Percentiles rank a stretch among this genome's conserved stretches.
These are phyloP conservation scores for Hygrophorus russula DNA, from an alignment of 768 basidiomycete genomes.

Conservation along the genomic window DNA sequence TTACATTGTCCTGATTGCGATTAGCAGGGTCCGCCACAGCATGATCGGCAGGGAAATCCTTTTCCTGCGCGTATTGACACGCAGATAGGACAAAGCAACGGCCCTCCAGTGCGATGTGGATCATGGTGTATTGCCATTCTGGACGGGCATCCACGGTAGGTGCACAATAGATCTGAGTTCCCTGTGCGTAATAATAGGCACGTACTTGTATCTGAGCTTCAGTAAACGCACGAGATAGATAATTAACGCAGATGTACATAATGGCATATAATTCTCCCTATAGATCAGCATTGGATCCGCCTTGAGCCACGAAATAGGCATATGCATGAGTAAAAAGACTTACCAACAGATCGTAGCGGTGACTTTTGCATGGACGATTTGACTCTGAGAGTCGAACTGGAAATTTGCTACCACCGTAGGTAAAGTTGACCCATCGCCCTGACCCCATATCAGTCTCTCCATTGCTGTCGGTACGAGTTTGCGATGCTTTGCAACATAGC, in stretches of 20 bases:
- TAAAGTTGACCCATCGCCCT: conserved; percentile 43
- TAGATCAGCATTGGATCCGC: conserved; percentile 1
- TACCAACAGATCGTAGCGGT: conserved; percentile 52
- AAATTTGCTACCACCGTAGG: conserved; percentile 36
- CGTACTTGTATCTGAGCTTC: conserved; percentile 27
- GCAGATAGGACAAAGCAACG: conserved; percentile 59
- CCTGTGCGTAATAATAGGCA: conserved; percentile 45
- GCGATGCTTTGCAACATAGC: conserved; percentile 49
- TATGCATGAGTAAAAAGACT: conserved; percentile 9
- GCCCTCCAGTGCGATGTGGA: conserved; percentile 56
- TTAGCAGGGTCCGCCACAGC: conserved; percentile 25
- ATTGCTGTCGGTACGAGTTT: conserved; percentile 53
- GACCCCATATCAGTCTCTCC: conserved; percentile 55
- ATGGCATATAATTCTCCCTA: conserved; percentile 67
- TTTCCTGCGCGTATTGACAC: conserved; percentile 45
- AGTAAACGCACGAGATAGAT: neutral
- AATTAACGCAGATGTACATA: conserved; percentile 27
- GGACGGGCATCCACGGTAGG: conserved; percentile 54
- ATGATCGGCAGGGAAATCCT: conserved; percentile 40
- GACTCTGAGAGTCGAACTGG: conserved; percentile 9
- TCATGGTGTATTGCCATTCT: conserved; percentile 46
- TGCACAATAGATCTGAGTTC: conserved; percentile 52
- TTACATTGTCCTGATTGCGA: conserved; percentile 33
- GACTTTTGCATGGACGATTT: conserved; percentile 29
- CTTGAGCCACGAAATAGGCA: neutral